Evolutionary conservation across 2,329 filamentous ascomycete genomes (phyloP), one percentile per base, ranked within the genome.

Genomic region (Monosporascus cannonballus): DNA sequence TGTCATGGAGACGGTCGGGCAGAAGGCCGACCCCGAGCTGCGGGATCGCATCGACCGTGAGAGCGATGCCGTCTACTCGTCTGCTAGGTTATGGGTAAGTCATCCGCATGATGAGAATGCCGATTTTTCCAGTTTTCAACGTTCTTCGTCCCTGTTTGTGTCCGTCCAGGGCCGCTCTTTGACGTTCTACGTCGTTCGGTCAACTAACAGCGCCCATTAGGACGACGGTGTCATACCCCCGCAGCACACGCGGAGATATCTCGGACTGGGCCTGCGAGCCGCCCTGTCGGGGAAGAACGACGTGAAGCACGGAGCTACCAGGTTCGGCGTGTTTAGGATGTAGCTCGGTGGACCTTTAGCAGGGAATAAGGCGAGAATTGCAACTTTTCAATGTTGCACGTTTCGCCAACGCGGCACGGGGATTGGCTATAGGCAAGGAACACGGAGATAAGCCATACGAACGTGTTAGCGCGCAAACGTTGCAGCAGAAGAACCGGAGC

Each of bases 1-100:
- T 4, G 94, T 99, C 56, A 97, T 99, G 94, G 89, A 91, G 72
- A 89, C 92, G 2, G 93, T 99, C 0, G 92, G 93, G 8, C 88
- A 89, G 71, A 83, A 83, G 54, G 85, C 84, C 1, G 92, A 96
- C 67, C 87, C 89, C 0, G 86, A 85, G 56, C 75, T 97, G 56
- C 89, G 87, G 71, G 84, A 83, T 41, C 79, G 93, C 46, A 97
- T 99, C 61, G 93, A 97, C 67, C 78, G 79, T 49, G 93, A 97
- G 75, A 96, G 89, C 51, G 89, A 96, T 61, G 90, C 90, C 1
- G 84, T 87, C 1, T 97, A 91, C 70, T 94, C 90, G 1, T 90
- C 86, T 34, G 93, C 94, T 5, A 80, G 93, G 56, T 71, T 97
- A 62, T 99, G 94, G 94, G 93, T 81, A 61, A 71, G 77, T 74